phyloP scores from a whole-genome alignment of 176 grass and related monocot genomes.

The Zoysia japonica region DNA sequence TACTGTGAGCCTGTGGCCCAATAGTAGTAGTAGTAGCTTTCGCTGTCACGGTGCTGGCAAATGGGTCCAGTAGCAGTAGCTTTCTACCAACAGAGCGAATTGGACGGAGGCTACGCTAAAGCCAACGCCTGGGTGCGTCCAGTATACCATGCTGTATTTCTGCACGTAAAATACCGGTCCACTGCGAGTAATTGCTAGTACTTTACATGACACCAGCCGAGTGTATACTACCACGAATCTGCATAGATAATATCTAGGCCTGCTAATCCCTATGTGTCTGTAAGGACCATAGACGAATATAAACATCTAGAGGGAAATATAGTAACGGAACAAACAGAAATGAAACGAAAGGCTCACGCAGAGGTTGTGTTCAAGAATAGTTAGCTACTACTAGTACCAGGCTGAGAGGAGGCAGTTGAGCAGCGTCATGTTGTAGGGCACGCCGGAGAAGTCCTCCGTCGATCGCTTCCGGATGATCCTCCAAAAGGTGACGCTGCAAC shows the following conservation, averaged over 20 bases:
- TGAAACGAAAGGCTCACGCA: too few relatives aligned
- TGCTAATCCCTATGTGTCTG: neutral
- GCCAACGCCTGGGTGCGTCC: constrained; percentile 23
- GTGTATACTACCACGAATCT: neutral
- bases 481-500: constrained; percentile 75
- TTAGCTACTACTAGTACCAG: constrained; percentile 47
- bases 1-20: constrained; percentile 10
- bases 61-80: constrained; percentile 14
- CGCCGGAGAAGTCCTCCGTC: constrained; percentile 95
- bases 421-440: constrained; percentile 98
- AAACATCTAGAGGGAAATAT: too few relatives aligned
- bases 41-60: constrained; percentile 38
- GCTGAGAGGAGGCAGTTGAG: constrained; percentile 98
- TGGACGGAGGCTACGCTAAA: constrained; percentile 20
- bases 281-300: too few relatives aligned
- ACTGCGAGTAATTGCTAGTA: neutral
- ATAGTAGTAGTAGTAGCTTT: neutral
- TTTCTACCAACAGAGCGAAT: constrained; percentile 16
- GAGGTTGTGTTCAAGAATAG: neutral
- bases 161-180: constrained; percentile 2
- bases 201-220: neutral
- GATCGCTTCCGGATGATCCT: constrained; percentile 79
- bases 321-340: too few relatives aligned
- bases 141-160: constrained; percentile 9
- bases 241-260: neutral